phyloP scores from a whole-genome alignment of 176 grass and related monocot species.

The Avena atlantica region DNA sequence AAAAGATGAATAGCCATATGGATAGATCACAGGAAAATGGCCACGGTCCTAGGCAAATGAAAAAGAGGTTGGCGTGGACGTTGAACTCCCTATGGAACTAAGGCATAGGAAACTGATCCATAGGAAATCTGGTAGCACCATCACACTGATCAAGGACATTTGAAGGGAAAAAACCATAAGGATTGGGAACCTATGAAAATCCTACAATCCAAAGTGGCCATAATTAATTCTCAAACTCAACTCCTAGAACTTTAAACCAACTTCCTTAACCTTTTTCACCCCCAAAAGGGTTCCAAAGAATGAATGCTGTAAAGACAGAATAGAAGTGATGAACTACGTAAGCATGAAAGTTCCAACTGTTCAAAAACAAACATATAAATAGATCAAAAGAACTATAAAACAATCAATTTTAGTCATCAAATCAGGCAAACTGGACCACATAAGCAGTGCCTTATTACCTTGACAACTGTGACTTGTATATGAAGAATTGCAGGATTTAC shows the following conservation, averaged over 20 bases:
- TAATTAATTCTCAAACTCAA: slow-evolving; percentile 14
- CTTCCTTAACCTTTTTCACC: background rate
- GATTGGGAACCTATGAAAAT: background rate
- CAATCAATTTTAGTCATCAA: slow-evolving; percentile 17
- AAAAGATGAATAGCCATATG: background rate
- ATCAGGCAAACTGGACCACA: slow-evolving; percentile 17
- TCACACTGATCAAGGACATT: background rate
- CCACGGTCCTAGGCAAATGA: background rate
- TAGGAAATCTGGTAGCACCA: slow-evolving; percentile 11
- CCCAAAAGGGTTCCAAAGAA: background rate
- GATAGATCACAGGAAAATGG: slow-evolving; percentile 4
- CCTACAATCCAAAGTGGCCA: slow-evolving; percentile 13
- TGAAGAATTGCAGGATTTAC: slow-evolving; percentile 75
- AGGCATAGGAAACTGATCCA: slow-evolving; percentile 3
- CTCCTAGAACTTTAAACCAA: background rate
- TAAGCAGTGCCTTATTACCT: slow-evolving; percentile 64
- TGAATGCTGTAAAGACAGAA: background rate
- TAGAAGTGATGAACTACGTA: background rate
- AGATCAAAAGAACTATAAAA: slow-evolving; percentile 31
- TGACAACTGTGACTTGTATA: slow-evolving; percentile 80
- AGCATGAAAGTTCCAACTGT: slow-evolving; percentile 2
- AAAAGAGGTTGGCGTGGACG: background rate
- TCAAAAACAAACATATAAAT: slow-evolving; percentile 34
- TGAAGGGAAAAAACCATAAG: background rate
- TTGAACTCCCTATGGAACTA: background rate